Evolutionary conservation across 2,329 filamentous ascomycete species (phyloP).

Genomic region (Emericellopsis atlantica): DNA sequence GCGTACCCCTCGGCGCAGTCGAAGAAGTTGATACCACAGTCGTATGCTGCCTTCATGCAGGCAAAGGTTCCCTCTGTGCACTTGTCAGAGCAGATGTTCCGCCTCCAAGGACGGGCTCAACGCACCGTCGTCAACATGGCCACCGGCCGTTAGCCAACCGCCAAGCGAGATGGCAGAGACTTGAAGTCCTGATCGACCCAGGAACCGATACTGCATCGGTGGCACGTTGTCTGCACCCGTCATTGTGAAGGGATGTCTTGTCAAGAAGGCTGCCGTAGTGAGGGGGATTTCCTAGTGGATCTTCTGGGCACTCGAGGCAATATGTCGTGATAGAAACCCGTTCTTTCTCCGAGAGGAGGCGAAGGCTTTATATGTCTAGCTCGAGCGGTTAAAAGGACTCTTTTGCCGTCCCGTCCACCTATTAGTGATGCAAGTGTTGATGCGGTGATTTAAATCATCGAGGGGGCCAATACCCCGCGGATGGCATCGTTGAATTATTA

Average conservation of each 20-base stretch:
- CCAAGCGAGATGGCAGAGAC: slow-evolving; percentile 63
- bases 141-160: slow-evolving; percentile 64
- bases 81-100: not conserved
- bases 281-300: not conserved
- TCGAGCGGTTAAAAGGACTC: no score
- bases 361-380: not conserved
- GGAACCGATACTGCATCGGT: slow-evolving; percentile 58
- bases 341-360: not conserved
- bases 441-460: no score
- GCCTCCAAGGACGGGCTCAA: not conserved
- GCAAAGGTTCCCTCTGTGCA: slow-evolving; percentile 31
- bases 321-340: no score
- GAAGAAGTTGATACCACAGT: slow-evolving; percentile 50
- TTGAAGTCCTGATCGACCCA: slow-evolving; percentile 60
- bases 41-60: slow-evolving; percentile 50
- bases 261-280: no score
- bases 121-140: slow-evolving; percentile 55
- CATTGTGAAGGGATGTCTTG: slow-evolving; percentile 12
- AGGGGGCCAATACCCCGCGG: no score
- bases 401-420: no score
- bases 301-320: no score
- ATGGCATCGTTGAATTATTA: no score
- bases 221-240: slow-evolving; percentile 27
- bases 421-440: no score
- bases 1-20: slow-evolving; percentile 47